A percentile compares a stretch with the other conserved stretches of the same genome.
phyloP scores from a whole-genome alignment of 2,329 filamentous ascomycete genomes.

The Fusarium sp. region DNA sequence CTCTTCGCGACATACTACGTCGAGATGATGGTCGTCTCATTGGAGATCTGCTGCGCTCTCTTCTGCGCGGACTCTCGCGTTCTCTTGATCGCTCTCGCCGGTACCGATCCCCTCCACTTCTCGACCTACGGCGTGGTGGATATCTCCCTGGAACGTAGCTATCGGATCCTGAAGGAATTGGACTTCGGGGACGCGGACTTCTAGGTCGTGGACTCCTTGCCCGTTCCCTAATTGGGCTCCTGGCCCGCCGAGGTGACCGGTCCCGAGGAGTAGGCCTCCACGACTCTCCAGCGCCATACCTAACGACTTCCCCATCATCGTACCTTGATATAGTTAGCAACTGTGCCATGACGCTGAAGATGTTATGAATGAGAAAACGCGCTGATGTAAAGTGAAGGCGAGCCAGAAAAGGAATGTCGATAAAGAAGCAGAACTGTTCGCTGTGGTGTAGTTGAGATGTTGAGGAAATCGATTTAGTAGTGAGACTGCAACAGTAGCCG shows the following conservation, averaged over 20 bases:
- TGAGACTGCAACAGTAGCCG: background rate
- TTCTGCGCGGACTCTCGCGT: slow-evolving; percentile 52
- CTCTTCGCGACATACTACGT: slow-evolving; percentile 53
- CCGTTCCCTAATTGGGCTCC: slow-evolving; percentile 49
- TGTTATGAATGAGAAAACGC: slow-evolving; percentile 3
- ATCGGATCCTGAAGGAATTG: slow-evolving; percentile 54
- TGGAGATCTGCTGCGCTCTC: slow-evolving; percentile 53
- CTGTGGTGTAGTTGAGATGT: background rate
- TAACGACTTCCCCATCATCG: slow-evolving; percentile 71
- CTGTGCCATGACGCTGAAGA: background rate
- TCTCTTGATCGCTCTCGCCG: slow-evolving; percentile 57
- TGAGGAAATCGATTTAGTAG: background rate
- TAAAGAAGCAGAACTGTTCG: background rate
- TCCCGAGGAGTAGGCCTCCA: slow-evolving; percentile 69
- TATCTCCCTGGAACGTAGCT: slow-evolving; percentile 61
- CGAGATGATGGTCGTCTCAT: slow-evolving; percentile 53
- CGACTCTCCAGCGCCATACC: slow-evolving; percentile 71
- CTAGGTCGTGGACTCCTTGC: slow-evolving; percentile 53
- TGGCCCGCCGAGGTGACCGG: slow-evolving; percentile 56
- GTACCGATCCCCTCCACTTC: slow-evolving; percentile 56
- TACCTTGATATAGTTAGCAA: slow-evolving; percentile 56
- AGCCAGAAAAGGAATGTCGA: background rate
- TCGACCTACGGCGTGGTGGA: slow-evolving; percentile 55
- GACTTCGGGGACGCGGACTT: slow-evolving; percentile 54
- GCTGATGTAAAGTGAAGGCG: slow-evolving; percentile 4